phyloP scores from a whole-genome alignment of 768 basidiomycete genomes.

The Termitomyces sp. region DNA sequence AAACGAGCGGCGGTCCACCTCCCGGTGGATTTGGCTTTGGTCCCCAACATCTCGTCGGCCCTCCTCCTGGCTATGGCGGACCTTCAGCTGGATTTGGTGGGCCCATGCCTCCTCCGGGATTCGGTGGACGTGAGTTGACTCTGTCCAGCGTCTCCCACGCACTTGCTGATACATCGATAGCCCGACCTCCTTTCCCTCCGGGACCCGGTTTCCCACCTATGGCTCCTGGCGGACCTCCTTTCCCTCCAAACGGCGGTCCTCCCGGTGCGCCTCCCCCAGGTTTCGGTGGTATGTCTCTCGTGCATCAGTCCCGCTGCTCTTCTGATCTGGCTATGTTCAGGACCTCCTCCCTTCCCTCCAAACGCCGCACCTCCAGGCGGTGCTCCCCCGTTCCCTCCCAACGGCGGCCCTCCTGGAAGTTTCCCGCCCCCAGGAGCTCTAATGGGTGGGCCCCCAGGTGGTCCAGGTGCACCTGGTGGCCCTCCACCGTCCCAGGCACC shows the following conservation, averaged over 20 bases:
- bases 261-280: constrained; percentile 45
- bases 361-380: constrained; percentile 6
- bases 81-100: constrained; percentile 52
- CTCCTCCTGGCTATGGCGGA: constrained; percentile 46
- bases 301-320: not conserved
- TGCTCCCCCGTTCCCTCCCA: constrained; percentile 8
- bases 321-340: not conserved
- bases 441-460: constrained; percentile 40
- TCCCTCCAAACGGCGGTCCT: constrained; percentile 60
- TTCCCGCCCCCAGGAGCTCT: constrained; percentile 54
- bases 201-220: constrained; percentile 55
- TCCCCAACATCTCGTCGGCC: constrained; percentile 70
- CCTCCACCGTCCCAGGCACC: constrained; percentile 35
- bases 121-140: constrained; percentile 47
- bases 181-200: constrained; percentile 72
- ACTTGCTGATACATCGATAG: constrained; percentile 28
- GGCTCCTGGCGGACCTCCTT: constrained; percentile 64
- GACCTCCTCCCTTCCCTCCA: constrained; percentile 10
- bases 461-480: constrained; percentile 38
- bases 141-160: not conserved
- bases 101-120: constrained; percentile 45
- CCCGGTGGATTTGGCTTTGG: constrained; percentile 87
- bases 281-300: constrained; percentile 42
- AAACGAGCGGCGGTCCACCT: constrained; percentile 81
- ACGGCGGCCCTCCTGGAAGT: constrained; percentile 9